Conservation (phyloP, 208 protist genomes). For the Acanthamoeba triangularis region DNA sequence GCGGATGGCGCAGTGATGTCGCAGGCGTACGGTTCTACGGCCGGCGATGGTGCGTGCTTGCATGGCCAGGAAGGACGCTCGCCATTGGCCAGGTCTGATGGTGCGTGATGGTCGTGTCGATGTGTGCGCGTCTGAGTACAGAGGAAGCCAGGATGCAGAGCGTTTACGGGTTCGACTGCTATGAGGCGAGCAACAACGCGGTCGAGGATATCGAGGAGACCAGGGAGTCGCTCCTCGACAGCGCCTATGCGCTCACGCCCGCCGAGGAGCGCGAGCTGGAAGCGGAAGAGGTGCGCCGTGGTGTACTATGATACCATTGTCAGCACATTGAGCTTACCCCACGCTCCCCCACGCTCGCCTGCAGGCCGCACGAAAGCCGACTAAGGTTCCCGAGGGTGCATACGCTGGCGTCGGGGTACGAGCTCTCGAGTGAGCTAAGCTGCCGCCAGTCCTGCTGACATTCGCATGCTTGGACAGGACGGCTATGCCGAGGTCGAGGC, state of each 20-base stretch:
- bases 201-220: background rate
- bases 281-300: background rate
- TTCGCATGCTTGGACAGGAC: background rate
- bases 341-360: background rate
- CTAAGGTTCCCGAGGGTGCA: background rate
- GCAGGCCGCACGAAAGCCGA: background rate
- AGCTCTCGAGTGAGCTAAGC: background rate
- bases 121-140: background rate
- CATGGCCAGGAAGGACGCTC: background rate
- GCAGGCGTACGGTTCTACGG: background rate
- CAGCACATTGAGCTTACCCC: too few species aligned
- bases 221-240: constrained; percentile 6
- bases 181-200: constrained; percentile 41
- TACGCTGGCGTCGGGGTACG: background rate
- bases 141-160: constrained; percentile 10
- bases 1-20: background rate
- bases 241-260: constrained; percentile 41
- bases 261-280: constrained; percentile 21
- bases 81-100: background rate
- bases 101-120: background rate
- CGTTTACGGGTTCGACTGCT: constrained; percentile 61
- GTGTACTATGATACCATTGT: background rate
- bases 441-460: background rate
- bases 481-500: background rate
- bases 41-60: too few species aligned